Base-by-base conservation (phyloP, 2,329 filamentous ascomycete genomes). In the Dactylonectria macrodidyma region DNA sequence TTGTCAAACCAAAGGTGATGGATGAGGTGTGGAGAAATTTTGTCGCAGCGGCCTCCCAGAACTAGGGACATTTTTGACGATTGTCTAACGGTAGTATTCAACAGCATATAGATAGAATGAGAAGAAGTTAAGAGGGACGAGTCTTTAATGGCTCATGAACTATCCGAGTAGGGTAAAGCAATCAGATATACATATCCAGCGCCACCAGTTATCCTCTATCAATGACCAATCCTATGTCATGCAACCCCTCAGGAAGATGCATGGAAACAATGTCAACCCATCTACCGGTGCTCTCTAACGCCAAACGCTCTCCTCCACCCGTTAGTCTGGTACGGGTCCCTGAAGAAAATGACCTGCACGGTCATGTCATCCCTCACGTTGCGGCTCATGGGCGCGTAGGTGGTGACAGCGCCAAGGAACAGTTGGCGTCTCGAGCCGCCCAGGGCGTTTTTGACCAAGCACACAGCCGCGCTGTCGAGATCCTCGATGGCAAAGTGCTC, bases 371-470 rank as follows among this genome's bases (percentile, higher is more conserved):
- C 94, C 71, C 92, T 89, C 52, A 81, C 77, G 55, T 78, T 76
- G 69, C 93, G 85, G 46, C 91, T 92, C 72, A 91, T 90, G 0
- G 94, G 93, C 69, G 89, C 89, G 9, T 90, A 89, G 33, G 94
- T 85, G 1, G 92, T 93, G 75, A 95, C 82, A 56, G 94, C 81
- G 5, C 92, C 93, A 71, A 90, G 90, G 26, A 96, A 84, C 85
- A 94, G 89, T 74, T 94, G 91, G 71, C 88, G 86, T 72, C 95
- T 89, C 66, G 89, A 91, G 5, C 94, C 94, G 46, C 94, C 94
- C 14, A 96, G 87, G 1, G 93, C 93, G 76, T 96, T 97, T 69
- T 93, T 89, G 48, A 95, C 88, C 46, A 96, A 85, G 80, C 95
- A 94, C 0, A 94, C 95, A 0, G 93, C 93, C 6, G 89, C 93